Percentiles rank a stretch among this genome's conserved stretches.
phyloP scores from a whole-genome alignment of 306 rosid species.

The Quercus agrifolia region DNA sequence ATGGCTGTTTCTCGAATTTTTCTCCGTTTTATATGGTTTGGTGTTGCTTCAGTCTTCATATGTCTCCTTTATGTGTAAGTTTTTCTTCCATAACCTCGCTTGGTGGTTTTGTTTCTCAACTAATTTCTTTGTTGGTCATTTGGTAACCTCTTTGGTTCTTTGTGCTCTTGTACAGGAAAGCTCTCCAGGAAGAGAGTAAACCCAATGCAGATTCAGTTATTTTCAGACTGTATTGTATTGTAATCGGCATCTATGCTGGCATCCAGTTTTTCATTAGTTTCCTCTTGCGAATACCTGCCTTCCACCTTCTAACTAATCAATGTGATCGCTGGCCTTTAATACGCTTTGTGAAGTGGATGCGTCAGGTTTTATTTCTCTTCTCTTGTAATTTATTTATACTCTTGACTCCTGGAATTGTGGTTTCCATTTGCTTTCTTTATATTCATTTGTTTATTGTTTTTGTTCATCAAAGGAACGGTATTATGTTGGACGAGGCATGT shows the following conservation, averaged over 20 bases:
- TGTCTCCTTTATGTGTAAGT: constrained; percentile 80
- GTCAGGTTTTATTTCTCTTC: constrained; percentile 57
- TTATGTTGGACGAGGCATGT: constrained; percentile 97
- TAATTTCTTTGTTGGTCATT: neutral
- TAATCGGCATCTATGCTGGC: constrained; percentile 82
- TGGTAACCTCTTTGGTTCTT: constrained; percentile 17
- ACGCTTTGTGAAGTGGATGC: constrained; percentile 92
- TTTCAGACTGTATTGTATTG: constrained; percentile 58
- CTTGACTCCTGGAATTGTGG: constrained; percentile 12
- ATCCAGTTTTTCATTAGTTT: constrained; percentile 75
- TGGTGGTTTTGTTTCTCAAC: constrained; percentile 9
- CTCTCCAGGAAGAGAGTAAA: constrained; percentile 75
- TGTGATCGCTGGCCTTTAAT: constrained; percentile 86
- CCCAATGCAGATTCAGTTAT: constrained; percentile 37
- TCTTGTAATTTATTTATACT: constrained; percentile 1
- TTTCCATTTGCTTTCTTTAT: constrained; percentile 16
- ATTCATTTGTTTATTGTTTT: constrained; percentile 10
- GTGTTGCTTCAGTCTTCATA: constrained; percentile 65
- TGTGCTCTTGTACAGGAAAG: constrained; percentile 58
- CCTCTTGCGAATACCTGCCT: constrained; percentile 88
- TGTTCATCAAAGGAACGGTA: constrained; percentile 66
- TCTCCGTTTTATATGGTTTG: constrained; percentile 84
- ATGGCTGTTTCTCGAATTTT: constrained; percentile 78
- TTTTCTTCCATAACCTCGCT: constrained; percentile 3
- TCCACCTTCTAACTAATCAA: constrained; percentile 70